Conservation (phyloP, 2,329 filamentous ascomycete species). For the Penicillium sp. region DNA sequence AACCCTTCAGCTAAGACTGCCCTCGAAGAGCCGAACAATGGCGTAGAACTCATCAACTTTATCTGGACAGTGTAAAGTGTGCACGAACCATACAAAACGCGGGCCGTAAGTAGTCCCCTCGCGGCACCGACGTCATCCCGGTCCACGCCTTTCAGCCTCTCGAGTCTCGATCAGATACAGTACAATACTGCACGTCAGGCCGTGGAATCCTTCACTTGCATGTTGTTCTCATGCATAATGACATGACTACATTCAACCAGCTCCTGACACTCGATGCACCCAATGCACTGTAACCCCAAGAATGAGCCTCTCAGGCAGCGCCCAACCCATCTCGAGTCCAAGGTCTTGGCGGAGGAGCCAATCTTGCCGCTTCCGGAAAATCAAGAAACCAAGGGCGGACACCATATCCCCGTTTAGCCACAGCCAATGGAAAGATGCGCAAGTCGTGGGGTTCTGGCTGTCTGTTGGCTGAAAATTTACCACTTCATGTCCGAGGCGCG, state of each 20-base stretch:
- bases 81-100: background rate
- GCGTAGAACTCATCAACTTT: no score
- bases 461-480: constrained; percentile 8
- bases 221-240: background rate
- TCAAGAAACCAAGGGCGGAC: constrained; percentile 4
- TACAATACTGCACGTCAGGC: no score
- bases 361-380: constrained; percentile 22
- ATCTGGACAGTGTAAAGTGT: no score
- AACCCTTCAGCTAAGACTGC: no score
- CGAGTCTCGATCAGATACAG: no score
- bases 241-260: background rate
- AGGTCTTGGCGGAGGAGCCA: constrained; percentile 11
- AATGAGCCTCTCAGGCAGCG: background rate
- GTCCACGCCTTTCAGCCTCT: background rate
- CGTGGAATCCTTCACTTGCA: background rate
- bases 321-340: background rate
- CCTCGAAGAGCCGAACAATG: no score
- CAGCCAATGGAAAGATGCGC: background rate
- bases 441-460: background rate
- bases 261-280: background rate
- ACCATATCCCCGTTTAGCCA: background rate
- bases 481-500: background rate
- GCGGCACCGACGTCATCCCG: background rate
- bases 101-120: background rate
- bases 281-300: no score